Evolutionary conservation across 495 filamentous ascomycete genomes (phyloP), one percentile per base, ranked within the genome.

Genomic region (Podospora appendiculata): DNA sequence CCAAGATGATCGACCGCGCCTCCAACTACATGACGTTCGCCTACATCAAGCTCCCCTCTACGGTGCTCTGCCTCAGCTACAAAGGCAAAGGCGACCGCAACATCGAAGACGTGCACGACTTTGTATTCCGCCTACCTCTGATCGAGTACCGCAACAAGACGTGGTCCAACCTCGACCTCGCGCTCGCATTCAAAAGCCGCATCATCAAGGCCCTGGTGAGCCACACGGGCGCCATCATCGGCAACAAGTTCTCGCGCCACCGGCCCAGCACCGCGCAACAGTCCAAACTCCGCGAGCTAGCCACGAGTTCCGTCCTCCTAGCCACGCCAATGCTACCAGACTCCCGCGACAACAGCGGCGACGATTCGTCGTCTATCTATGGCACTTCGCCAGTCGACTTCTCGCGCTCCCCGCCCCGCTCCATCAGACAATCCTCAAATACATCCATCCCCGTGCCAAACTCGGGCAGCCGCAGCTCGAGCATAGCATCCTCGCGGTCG

Each of bases 91-190:
- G 89, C 41, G 87, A 95, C 50, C 89, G 90, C 59, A 99, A 97
- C 60, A 71, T 98, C 46, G 88, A 95, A 70, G 93, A 98, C 66
- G 83, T 98, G 11, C 93, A 98, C 67, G 85, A 96, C 60, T 92
- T 98, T 54, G 93, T 97, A 53, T 98, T 98, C 79, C 85, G 90
- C 16, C 81, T 99, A 62, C 93, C 93, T 7, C 86, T 87, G 13
- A 82, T 99, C 39, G 93, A 99, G 64, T 97, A 95, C 66, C 80
- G 88, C 46, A 97, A 99, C 74, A 97, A 96, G 71, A 97, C 90
- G 9, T 99, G 93, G 93, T 96, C 92, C 14, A 97, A 97, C 65
- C 81, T 97, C 8, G 93, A 99, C 56, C 80, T 99, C 10, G 90
- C 92, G 1, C 73, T 96, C 46, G 85, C 87, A 16, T 73, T 99